A percentile compares a stretch with the other conserved stretches of the same genome.
These are phyloP conservation scores for Vanrija sp. DNA, from an alignment of 1,284 basidiomycete species.

Conservation along the genomic window DNA sequence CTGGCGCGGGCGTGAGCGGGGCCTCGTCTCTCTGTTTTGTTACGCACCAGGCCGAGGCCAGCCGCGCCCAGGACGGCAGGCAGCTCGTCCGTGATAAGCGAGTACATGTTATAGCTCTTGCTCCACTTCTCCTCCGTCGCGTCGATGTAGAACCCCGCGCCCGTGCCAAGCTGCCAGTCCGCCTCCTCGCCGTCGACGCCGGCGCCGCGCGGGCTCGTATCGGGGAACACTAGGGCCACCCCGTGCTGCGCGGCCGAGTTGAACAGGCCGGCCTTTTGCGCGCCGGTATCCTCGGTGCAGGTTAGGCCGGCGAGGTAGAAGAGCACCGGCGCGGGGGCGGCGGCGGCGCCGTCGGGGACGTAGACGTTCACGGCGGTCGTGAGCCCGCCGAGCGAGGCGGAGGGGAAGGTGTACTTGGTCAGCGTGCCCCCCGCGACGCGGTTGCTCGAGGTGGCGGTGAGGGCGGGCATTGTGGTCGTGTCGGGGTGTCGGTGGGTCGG, in stretches of 20 bases:
- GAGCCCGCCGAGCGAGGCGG: constrained; percentile 71
- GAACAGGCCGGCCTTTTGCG: constrained; percentile 84
- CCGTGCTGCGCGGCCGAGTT: constrained; percentile 72
- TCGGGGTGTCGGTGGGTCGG: not conserved
- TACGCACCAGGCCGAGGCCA: constrained; percentile 56
- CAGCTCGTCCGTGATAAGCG: constrained; percentile 74
- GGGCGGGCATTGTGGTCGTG: constrained; percentile 44
- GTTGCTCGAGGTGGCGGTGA: constrained; percentile 70
- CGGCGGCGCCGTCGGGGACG: constrained; percentile 63
- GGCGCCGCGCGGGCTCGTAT: constrained; percentile 91
- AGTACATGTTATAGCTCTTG: constrained; percentile 87
- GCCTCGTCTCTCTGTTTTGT: not conserved
- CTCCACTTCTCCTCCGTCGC: constrained; percentile 75
- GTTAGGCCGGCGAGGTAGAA: constrained; percentile 90
- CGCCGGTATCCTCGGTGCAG: constrained; percentile 93
- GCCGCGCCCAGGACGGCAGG: constrained; percentile 68
- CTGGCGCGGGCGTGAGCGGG: constrained; percentile 11
- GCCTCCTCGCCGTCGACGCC: constrained; percentile 81
- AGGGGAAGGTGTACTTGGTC: constrained; percentile 82
- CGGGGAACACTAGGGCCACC: constrained; percentile 90
- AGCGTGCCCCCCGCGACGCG: constrained; percentile 74
- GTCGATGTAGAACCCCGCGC: constrained; percentile 90
- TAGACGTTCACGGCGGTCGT: constrained; percentile 85
- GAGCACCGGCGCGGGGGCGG: constrained; percentile 69
- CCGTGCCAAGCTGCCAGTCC: constrained; percentile 90